Evolutionary conservation across 2,329 filamentous ascomycete species (phyloP).

Genomic region (Ramularia endophylla): DNA sequence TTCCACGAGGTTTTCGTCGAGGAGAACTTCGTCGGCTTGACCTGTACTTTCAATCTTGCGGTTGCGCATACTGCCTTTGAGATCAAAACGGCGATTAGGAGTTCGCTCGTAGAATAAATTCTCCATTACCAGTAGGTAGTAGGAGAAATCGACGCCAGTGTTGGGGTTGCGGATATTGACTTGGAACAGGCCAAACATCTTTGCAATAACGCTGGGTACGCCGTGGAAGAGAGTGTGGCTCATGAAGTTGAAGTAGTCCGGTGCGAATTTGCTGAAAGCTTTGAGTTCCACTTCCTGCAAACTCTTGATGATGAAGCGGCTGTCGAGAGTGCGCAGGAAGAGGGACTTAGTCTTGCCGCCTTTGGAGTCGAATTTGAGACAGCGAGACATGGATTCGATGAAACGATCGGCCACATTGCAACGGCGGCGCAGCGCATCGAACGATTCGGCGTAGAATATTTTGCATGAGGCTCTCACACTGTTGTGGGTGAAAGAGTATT

Average conservation of each 20-base stretch:
- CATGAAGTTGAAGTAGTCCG: conserved; percentile 97
- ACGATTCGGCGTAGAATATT: conserved; percentile 97
- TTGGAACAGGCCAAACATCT: conserved; percentile 98
- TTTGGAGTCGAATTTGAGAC: conserved; percentile 96
- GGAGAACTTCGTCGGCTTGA: conserved; percentile 89
- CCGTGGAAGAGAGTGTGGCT: conserved; percentile 89
- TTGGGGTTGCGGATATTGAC: conserved; percentile 92
- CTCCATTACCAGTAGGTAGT: conserved; percentile 92
- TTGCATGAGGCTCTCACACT: conserved; percentile 96
- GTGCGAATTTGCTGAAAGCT: conserved; percentile 90
- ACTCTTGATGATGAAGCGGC: conserved; percentile 87
- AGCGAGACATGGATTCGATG: conserved; percentile 88
- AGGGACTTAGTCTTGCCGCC: conserved; percentile 97
- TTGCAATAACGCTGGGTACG: conserved; percentile 91
- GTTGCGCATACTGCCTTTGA: conserved; percentile 98
- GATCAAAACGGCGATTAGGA: conserved; percentile 74
- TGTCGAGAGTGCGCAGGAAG: conserved; percentile 93
- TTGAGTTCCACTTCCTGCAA: conserved; percentile 86
- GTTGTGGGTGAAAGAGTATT: conserved; percentile 91
- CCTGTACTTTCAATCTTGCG: conserved; percentile 95
- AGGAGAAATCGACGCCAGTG: conserved; percentile 88
- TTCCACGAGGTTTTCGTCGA: conserved; percentile 99
- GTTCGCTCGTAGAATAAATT: conserved; percentile 95
- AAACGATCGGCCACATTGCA: conserved; percentile 92
- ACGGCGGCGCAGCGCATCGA: conserved; percentile 87